Conservation (phyloP, 2,329 filamentous ascomycete species). For the Dothideomycetidae sp. region DNA sequence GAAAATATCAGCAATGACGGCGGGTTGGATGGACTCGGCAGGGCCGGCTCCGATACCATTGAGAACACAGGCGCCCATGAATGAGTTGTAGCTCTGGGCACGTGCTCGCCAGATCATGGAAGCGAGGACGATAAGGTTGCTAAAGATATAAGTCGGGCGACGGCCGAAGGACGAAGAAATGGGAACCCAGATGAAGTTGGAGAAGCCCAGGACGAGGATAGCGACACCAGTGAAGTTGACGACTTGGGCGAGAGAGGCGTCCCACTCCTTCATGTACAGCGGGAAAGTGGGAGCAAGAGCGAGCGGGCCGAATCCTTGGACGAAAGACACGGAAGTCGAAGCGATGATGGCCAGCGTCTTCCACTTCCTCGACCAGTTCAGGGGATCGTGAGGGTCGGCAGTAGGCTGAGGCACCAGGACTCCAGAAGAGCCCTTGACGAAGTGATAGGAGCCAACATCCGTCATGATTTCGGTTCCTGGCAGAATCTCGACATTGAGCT, state of each 20-base stretch:
- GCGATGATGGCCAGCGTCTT: constrained; percentile 36
- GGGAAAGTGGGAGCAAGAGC: constrained; percentile 46
- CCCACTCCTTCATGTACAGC: constrained; percentile 41
- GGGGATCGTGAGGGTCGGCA: constrained; percentile 31
- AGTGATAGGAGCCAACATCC: constrained; percentile 48
- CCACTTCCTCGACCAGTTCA: constrained; percentile 37
- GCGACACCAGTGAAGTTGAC: constrained; percentile 43
- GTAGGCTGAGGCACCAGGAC: constrained; percentile 41
- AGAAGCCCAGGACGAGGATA: constrained; percentile 44
- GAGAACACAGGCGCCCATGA: constrained; percentile 47
- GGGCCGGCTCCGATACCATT: constrained; percentile 50
- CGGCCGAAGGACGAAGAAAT: constrained; percentile 41
- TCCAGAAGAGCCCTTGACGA: constrained; percentile 40
- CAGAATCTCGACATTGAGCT: constrained; percentile 40
- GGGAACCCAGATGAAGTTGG: constrained; percentile 46
- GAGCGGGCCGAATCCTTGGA: constrained; percentile 41
- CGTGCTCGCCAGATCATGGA: constrained; percentile 44
- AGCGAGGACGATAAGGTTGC: constrained; percentile 38
- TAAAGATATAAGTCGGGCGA: constrained; percentile 39
- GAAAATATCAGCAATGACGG: constrained; percentile 50
- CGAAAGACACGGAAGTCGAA: constrained; percentile 35
- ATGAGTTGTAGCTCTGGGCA: constrained; percentile 44
- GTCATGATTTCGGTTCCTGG: constrained; percentile 47
- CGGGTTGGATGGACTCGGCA: constrained; percentile 47
- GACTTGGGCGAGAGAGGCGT: constrained; percentile 39